Evolutionary conservation across 352 stramenopile genomes (phyloP).

Genomic region (Elongisporangium anandrum): DNA sequence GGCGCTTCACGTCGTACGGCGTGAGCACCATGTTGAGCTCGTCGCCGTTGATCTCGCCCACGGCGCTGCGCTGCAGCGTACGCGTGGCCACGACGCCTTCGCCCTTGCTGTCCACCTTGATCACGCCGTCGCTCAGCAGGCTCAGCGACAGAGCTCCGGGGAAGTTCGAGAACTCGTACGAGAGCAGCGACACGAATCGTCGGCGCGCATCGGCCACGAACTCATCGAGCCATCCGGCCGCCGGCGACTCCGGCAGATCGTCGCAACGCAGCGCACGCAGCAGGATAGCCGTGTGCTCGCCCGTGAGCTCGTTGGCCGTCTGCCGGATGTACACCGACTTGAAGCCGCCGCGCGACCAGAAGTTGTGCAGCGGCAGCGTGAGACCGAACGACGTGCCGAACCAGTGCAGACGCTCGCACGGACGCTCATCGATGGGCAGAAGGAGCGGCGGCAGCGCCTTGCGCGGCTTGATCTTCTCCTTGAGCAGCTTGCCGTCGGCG

Average conservation of each 20-base stretch:
- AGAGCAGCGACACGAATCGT: conserved; percentile 93
- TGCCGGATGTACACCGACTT: conserved; percentile 97
- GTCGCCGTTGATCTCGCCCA: conserved; percentile 67
- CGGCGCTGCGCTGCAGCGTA: conserved; percentile 55
- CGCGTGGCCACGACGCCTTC: conserved; percentile 9
- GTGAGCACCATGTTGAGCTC: conserved; percentile 94
- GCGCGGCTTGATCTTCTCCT: conserved; percentile 92
- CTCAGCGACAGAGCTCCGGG: conserved; percentile 88
- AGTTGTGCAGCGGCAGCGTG: conserved; percentile 95
- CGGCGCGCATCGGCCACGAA: conserved; percentile 94
- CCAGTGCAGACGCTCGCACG: conserved; percentile 96
- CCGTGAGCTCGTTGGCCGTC: conserved; percentile 99
- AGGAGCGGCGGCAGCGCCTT: conserved; percentile 97
- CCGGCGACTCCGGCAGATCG: conserved; percentile 70
- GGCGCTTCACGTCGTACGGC: conserved; percentile 96
- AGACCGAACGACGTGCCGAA: conserved; percentile 98
- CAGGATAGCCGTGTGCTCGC: conserved; percentile 97
- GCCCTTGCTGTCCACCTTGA: conserved; percentile 13
- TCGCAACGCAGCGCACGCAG: conserved; percentile 69
- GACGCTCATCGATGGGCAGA: conserved; percentile 92
- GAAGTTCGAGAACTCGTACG: conserved; percentile 91
- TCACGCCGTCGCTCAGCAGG: conserved; percentile 76
- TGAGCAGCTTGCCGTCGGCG: conserved; percentile 45
- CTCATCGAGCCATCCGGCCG: conserved; percentile 89
- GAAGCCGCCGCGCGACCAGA: conserved; percentile 95